Evolutionary conservation across 306 rosid genomes (phyloP).

Genomic region (Erythrophleum fordii): DNA sequence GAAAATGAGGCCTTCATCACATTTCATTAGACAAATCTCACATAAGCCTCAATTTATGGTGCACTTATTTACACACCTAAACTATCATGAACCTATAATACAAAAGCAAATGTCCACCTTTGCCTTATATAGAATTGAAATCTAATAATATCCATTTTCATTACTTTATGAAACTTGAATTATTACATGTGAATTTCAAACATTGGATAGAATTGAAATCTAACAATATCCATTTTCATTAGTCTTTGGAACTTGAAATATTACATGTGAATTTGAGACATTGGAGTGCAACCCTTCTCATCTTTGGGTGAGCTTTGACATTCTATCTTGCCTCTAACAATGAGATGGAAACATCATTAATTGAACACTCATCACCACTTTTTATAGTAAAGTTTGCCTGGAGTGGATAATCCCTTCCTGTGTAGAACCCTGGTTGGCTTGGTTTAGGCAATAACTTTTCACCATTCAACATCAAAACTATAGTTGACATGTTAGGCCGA

Average conservation of each 20-base stretch:
- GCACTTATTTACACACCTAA: too few species aligned
- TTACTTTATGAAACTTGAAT: neutral
- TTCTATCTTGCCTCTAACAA: neutral
- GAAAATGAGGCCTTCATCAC: too few species aligned
- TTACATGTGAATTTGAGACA: neutral
- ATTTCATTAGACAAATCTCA: too few species aligned
- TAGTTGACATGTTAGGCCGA: constrained; percentile 38
- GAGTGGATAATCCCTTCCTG: neutral
- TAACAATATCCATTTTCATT: neutral
- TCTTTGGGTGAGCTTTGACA: neutral
- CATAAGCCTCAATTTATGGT: too few species aligned
- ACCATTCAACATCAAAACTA: constrained; percentile 38
- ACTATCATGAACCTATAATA: too few species aligned
- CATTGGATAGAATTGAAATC: neutral
- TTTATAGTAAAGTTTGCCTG: too few species aligned
- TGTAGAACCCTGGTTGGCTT: constrained; percentile 20
- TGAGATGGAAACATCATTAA: neutral
- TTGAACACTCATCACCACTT: neutral
- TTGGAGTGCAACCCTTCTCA: neutral
- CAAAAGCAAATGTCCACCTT: too few species aligned
- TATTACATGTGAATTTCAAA: neutral
- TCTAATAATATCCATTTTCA: neutral
- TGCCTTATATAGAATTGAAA: too few species aligned
- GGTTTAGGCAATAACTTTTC: constrained; percentile 31
- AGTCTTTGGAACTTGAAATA: neutral